These are phyloP conservation scores for Cladosporium sp. DNA, from an alignment of 2,329 filamentous ascomycete genomes.

Conservation along the genomic window DNA sequence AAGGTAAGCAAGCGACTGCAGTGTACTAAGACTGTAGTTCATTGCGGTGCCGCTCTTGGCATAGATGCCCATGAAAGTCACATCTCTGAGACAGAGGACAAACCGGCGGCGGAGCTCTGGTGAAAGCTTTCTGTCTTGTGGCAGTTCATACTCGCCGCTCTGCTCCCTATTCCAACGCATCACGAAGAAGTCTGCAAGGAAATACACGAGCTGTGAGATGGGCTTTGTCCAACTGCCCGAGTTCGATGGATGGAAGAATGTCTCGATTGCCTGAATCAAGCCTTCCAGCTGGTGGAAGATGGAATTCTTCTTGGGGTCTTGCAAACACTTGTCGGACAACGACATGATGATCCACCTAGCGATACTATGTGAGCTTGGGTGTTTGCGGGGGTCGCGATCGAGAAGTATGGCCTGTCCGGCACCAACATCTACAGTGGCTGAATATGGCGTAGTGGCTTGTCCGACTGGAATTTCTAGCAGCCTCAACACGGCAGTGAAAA, in stretches of 20 bases:
- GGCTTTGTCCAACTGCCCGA: constrained; percentile 87
- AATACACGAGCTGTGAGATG: constrained; percentile 84
- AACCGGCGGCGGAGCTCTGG: constrained; percentile 81
- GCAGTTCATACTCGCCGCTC: constrained; percentile 85
- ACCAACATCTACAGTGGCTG: constrained; percentile 70
- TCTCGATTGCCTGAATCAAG: constrained; percentile 90
- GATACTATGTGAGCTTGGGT: constrained; percentile 86
- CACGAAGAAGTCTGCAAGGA: constrained; percentile 91
- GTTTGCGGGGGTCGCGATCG: constrained; percentile 89
- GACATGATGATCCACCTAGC: constrained; percentile 92
- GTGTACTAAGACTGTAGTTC: constrained; percentile 82
- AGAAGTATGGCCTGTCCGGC: constrained; percentile 80
- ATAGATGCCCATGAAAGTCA: constrained; percentile 97
- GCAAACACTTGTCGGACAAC: constrained; percentile 75
- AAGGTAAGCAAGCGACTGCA: constrained; percentile 84
- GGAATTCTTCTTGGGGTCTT: constrained; percentile 62
- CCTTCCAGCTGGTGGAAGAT: constrained; percentile 82
- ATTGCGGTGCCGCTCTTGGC: constrained; percentile 90
- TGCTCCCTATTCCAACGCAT: constrained; percentile 96
- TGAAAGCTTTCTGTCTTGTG: constrained; percentile 72
- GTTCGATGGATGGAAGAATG: constrained; percentile 98
- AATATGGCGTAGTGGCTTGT: constrained; percentile 90
- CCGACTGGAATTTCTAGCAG: constrained; percentile 94
- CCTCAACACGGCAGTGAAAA: constrained; percentile 87
- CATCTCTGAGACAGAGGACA: constrained; percentile 81